A percentile compares a stretch with the other conserved stretches of the same genome.
These are phyloP conservation scores for Herpetomonas tarakana DNA, from an alignment of 208 protist genomes.

Conservation along the genomic window DNA sequence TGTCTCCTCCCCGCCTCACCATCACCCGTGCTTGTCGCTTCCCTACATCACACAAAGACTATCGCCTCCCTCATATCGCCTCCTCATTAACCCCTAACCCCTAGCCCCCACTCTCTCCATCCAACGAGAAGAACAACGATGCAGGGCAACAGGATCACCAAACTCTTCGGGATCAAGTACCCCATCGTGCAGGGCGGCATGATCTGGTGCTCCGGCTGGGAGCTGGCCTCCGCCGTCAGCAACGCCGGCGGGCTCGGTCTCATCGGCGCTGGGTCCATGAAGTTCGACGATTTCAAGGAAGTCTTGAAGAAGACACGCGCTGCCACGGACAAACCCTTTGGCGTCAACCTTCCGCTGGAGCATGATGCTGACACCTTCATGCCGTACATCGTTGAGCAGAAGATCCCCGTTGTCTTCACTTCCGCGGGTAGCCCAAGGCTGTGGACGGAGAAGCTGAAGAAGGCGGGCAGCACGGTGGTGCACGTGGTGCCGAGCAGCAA, in stretches of 20 bases:
- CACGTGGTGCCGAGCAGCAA: slow-evolving; percentile 82
- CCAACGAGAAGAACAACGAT: too few relatives aligned
- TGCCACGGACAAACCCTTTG: slow-evolving; percentile 70
- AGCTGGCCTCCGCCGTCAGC: slow-evolving; percentile 71
- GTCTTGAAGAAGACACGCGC: slow-evolving; percentile 44
- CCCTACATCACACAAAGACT: too few relatives aligned
- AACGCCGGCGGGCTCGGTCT: slow-evolving; percentile 89
- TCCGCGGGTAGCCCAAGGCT: slow-evolving; percentile 75
- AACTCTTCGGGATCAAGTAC: slow-evolving; percentile 66
- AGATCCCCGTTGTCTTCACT: slow-evolving; percentile 85
- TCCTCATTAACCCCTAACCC: too few relatives aligned
- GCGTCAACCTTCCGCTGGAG: slow-evolving; percentile 70
- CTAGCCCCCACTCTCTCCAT: not conserved
- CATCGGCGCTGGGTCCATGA: slow-evolving; percentile 75
- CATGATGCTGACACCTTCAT: slow-evolving; percentile 39
- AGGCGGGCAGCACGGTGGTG: slow-evolving; percentile 60
- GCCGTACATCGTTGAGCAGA: slow-evolving; percentile 73
- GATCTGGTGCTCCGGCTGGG: slow-evolving; percentile 80
- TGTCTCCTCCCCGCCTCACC: too few relatives aligned
- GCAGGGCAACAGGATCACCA: slow-evolving; percentile 38
- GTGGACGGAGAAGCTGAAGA: slow-evolving; percentile 66
- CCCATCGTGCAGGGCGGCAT: slow-evolving; percentile 85
- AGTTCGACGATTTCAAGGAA: slow-evolving; percentile 50
- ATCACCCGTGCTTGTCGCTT: too few relatives aligned
- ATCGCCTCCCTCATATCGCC: too few relatives aligned